These are phyloP conservation scores for Penicillium tannophilum DNA, from an alignment of 495 filamentous ascomycete genomes.

Conservation along the genomic window DNA sequence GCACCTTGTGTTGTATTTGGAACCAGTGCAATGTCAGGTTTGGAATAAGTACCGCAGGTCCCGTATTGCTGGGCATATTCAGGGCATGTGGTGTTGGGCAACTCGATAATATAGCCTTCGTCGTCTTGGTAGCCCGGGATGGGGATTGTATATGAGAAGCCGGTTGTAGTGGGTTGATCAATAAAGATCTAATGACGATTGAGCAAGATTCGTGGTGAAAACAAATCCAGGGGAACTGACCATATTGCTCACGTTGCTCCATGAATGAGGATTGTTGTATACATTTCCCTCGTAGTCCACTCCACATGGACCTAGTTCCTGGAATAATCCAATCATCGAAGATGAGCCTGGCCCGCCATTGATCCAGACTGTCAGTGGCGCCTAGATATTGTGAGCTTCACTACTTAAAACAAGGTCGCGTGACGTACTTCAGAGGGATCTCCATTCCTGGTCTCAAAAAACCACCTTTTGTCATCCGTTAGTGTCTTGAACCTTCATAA, in stretches of 20 bases:
- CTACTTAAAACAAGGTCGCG: background rate
- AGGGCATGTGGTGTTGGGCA: slow-evolving; percentile 54
- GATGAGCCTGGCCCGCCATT: slow-evolving; percentile 60
- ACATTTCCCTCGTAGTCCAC: slow-evolving; percentile 52
- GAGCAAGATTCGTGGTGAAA: background rate
- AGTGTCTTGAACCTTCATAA: background rate
- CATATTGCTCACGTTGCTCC: slow-evolving; percentile 61
- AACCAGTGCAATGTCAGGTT: slow-evolving; percentile 50
- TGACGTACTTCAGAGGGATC: slow-evolving; percentile 43
- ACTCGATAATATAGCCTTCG: slow-evolving; percentile 27
- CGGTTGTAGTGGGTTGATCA: slow-evolving; percentile 61
- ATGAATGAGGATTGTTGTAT: slow-evolving; percentile 61
- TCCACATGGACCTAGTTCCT: slow-evolving; percentile 64
- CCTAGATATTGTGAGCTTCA: slow-evolving; percentile 22
- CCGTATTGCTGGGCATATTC: slow-evolving; percentile 47
- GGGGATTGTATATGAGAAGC: slow-evolving; percentile 60
- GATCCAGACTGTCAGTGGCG: slow-evolving; percentile 66
- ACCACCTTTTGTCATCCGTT: slow-evolving; percentile 42
- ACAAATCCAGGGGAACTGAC: slow-evolving; percentile 22
- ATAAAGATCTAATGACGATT: slow-evolving; percentile 41
- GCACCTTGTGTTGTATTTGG: slow-evolving; percentile 56
- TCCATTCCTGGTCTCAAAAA: slow-evolving; percentile 59
- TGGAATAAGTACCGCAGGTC: slow-evolving; percentile 59
- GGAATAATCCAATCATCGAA: slow-evolving; percentile 64
- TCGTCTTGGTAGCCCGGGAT: slow-evolving; percentile 49